Base-by-base conservation (phyloP, 495 filamentous ascomycete genomes). In the Trichoderma parareesei region DNA sequence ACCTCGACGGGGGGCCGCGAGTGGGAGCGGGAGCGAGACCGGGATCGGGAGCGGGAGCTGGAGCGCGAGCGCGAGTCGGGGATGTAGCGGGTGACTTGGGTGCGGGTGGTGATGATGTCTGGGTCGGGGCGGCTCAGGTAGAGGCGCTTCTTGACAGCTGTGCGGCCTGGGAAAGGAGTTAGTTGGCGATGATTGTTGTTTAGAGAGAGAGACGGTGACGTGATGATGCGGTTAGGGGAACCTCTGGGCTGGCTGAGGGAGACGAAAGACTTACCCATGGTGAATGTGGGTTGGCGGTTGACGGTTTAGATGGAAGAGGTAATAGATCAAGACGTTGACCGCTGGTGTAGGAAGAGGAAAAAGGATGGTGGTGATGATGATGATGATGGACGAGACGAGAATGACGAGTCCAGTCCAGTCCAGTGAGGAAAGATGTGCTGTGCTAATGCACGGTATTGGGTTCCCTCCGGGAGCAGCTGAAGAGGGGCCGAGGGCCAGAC, bases 41-140 rank as follows among this genome's bases (percentile, higher is more conserved):
- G 27, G 8, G 65, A 64, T 27, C 72, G 73, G 1, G 76, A 66
- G 14, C 43, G 43, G 10, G 43, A 46, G 14, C 43, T 46, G 27
- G 27, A 27, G n/a, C 6, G 44, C 0, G 44, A n/a, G 44, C 9
- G 46, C 2, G 46, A 49, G 3, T n/a, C 16, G 46, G 77, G 79
- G 42, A 80, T 65, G 66, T 80, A 74, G 66, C 76, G 79, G 44
- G 77, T 80, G 57, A 77, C 61, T 63, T 74, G 75, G 37, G 70
- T 74, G 63, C 75, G 78, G 61, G 76, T 70, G 20, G 72, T 73
- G 27, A 69, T 69, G 70, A 70, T 64, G 63, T 76, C 78, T 57
- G 75, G 70, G 42, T 64, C 69, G 35, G 75, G 75, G 9, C 76
- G 77, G 66, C 79, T 75, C 38, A 81, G 71, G 67, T 81, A 81